These are phyloP conservation scores for Pezicula radicicola DNA, from an alignment of 2,329 filamentous ascomycete species.

Conservation along the genomic window DNA sequence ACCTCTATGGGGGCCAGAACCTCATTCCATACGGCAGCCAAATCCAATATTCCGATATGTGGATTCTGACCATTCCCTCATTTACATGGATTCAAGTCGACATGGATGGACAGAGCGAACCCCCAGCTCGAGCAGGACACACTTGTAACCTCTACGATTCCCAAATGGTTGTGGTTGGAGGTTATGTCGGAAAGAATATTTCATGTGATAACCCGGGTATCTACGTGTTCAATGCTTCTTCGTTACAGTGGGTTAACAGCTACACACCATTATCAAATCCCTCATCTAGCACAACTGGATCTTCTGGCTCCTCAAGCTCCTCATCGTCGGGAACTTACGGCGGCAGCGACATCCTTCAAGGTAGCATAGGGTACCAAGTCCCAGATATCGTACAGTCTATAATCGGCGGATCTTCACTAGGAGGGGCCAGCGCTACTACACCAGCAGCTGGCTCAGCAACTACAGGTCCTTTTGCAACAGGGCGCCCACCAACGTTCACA, in stretches of 20 bases:
- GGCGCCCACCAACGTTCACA: conserved; percentile 67
- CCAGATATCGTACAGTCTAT: conserved; percentile 60
- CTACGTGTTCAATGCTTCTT: conserved; percentile 70
- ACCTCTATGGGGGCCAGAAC: conserved; percentile 76
- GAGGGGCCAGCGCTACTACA: conserved; percentile 63
- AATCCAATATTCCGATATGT: conserved; percentile 67
- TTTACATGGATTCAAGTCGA: conserved; percentile 73
- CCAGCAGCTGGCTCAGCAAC: conserved; percentile 61
- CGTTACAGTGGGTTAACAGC: conserved; percentile 57
- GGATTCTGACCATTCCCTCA: conserved; percentile 69
- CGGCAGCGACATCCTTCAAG: conserved; percentile 43
- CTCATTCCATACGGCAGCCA: conserved; percentile 58
- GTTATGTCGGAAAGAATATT: conserved; percentile 59
- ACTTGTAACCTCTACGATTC: conserved; percentile 67
- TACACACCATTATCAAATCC: conserved; percentile 54
- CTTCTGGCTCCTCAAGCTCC: conserved; percentile 1
- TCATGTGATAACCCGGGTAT: conserved; percentile 66
- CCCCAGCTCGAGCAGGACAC: conserved; percentile 63
- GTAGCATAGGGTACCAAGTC: conserved; percentile 63
- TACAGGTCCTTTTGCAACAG: conserved; percentile 68
- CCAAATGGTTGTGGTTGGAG: conserved; percentile 69
- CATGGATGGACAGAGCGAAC: conserved; percentile 47
- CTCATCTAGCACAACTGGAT: conserved; percentile 43
- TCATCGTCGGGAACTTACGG: not conserved
- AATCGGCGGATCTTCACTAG: conserved; percentile 57